Conservation (phyloP, 2,329 filamentous ascomycete genomes). For the Penicillium sp. region DNA sequence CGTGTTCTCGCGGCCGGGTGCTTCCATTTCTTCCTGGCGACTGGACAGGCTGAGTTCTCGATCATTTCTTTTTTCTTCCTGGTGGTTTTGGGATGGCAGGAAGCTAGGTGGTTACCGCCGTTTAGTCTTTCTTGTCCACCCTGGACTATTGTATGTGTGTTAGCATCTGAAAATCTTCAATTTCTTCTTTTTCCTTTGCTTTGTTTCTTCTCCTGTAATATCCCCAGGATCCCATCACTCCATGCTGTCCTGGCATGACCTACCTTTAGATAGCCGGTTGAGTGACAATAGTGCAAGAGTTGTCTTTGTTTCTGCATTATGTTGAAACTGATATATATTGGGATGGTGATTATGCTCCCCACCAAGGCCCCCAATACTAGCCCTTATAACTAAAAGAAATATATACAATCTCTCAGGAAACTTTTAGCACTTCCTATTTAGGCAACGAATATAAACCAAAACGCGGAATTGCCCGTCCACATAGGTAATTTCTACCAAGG, state of each 20-base stretch:
- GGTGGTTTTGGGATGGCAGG: not conserved
- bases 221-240: not conserved
- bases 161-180: constrained; percentile 4
- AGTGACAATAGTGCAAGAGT: not conserved
- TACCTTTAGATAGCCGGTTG: not conserved
- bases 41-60: constrained; percentile 7
- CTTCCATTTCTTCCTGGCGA: constrained; percentile 4
- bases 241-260: no score
- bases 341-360: not conserved
- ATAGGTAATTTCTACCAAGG: constrained; percentile 15
- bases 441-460: not conserved
- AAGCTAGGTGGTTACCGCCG: not conserved
- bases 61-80: not conserved
- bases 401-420: no score
- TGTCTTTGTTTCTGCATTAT: not conserved
- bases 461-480: not conserved
- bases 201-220: not conserved
- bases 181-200: not conserved
- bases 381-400: not conserved
- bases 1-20: constrained; percentile 8
- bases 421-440: not conserved
- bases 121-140: not conserved
- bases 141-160: not conserved
- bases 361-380: not conserved
- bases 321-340: not conserved